Percentiles rank a stretch among this genome's conserved stretches.
Evolutionary conservation across 129 eudicot species (phyloP).

Genomic region (Helianthus annuus): HanXRQr2.0-SUNRISE NC_035446.2:125789003-125789502

Average conservation of each 20-base stretch:
- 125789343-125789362: no score
- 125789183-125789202: slow-evolving; percentile 38
- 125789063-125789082: slow-evolving; percentile 40
- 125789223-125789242: slow-evolving; percentile 18
- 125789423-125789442: no score
- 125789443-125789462: no score
- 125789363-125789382: no score
- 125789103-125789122: not conserved
- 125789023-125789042: slow-evolving; percentile 51
- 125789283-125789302: slow-evolving; percentile 41
- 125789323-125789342: no score
- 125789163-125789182: slow-evolving; percentile 49
- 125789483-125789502: no score
- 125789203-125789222: slow-evolving; percentile 50
- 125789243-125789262: slow-evolving; percentile 40
- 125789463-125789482: not conserved
- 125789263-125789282: slow-evolving; percentile 50
- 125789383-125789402: not conserved
- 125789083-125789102: slow-evolving; percentile 29
- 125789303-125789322: no score
- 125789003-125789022: slow-evolving; percentile 36
- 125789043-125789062: slow-evolving; percentile 54
- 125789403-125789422: no score
- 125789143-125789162: not conserved
- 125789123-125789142: slow-evolving; percentile 22